phyloP scores from a whole-genome alignment of 768 basidiomycete genomes.

The Saitozyma sp. region DNA sequence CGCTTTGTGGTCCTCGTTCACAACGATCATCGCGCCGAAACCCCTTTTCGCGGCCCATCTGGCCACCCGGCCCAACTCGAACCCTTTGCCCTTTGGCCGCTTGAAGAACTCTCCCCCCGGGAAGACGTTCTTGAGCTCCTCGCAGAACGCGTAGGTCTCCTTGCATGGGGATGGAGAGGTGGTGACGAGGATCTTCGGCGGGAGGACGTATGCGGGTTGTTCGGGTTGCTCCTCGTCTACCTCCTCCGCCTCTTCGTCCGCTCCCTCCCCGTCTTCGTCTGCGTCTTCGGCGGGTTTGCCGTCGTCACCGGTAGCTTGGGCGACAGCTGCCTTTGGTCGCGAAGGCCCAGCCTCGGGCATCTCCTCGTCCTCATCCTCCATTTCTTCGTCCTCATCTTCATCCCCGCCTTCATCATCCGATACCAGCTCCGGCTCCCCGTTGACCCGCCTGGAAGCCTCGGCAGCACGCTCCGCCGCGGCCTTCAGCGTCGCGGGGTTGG shows the following conservation, averaged over 20 bases:
- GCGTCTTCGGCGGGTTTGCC: constrained; percentile 21
- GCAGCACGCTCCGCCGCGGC: constrained; percentile 38
- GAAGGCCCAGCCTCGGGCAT: constrained; percentile 50
- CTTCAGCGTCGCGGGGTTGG: constrained; percentile 49
- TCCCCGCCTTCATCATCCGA: constrained; percentile 21
- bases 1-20: constrained; percentile 93
- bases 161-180: constrained; percentile 88
- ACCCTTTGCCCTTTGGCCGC: constrained; percentile 83
- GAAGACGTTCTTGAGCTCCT: constrained; percentile 83
- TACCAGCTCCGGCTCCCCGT: constrained; percentile 49
- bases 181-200: constrained; percentile 86
- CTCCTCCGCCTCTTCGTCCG: constrained; percentile 16
- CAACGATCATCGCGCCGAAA: constrained; percentile 84
- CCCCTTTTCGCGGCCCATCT: constrained; percentile 88
- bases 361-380: constrained; percentile 43
- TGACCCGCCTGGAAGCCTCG: constrained; percentile 60
- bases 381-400: constrained; percentile 17
- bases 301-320: constrained; percentile 47
- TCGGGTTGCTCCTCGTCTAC: constrained; percentile 26
- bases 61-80: constrained; percentile 85
- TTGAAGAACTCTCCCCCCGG: constrained; percentile 88
- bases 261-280: constrained; percentile 57
- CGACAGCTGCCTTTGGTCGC: constrained; percentile 45
- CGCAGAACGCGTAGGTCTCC: constrained; percentile 85
- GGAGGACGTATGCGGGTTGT: constrained; percentile 54